Evolutionary conservation across 352 stramenopile species (phyloP), one percentile per base, ranked within the genome.

Genomic region (Globisporangium sylvaticum): DNA sequence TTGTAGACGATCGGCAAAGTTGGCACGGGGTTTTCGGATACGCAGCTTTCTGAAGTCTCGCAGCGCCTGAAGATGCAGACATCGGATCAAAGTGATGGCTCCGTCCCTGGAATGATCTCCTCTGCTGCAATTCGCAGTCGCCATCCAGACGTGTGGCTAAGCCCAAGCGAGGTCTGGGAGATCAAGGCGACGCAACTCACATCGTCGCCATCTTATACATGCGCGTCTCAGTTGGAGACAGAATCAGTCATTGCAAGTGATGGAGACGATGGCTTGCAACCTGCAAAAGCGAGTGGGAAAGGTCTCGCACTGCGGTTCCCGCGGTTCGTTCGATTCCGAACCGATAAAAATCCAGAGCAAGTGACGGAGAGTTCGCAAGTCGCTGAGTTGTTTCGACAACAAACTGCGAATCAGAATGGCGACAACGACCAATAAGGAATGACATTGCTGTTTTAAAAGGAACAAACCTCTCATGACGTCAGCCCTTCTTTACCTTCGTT

Each of bases 261-360:
- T 29, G 29, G 32, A 27, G 39, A 42, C 32, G 52, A 56, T 27
- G 62, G 54, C 15, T 37, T 22, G 2, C 15, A 50, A 22, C 6
- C 22, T 37, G 34, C 24, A 44, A 62, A 62, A 50, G 18, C 18
- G 42, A 22, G 42, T 12, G 42, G 42, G n/a, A 91, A 91, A 65
- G 97, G 97, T 9, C 94, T 99, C 62, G 97, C 95, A 14, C 83
- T 99, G 62, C 94, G 98, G 10, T 99, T 99, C 77, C 98, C 98
- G n/a, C 91, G 98, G 4, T 99, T 99, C 72, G 69, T 99, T 58
- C 90, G 97, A 1, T 76, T 97, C 65, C 88, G 98, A 61, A 76
- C 89, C 0, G 98, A 99, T 80, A 99, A 99, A 75, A 84, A 86
- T 18, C 88, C 93, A 5, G 80, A 97, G 56, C 79, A 99, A 29